Evolutionary conservation across 345 rosid genomes (phyloP).

Genomic region (Hibiscus tridactylites): DNA sequence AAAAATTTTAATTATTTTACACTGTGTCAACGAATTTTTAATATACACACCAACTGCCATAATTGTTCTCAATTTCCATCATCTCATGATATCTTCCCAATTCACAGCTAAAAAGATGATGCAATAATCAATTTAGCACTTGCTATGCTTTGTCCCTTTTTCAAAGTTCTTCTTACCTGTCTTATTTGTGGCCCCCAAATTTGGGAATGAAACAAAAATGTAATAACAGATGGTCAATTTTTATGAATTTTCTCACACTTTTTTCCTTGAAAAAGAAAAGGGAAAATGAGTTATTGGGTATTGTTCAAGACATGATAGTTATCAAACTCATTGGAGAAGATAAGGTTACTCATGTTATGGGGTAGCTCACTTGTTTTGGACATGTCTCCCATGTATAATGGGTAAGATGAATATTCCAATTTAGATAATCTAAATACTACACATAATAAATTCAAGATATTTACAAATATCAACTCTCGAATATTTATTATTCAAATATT

Average conservation of each 20-base stretch:
- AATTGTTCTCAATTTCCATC: neutral
- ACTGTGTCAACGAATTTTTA: too few species aligned
- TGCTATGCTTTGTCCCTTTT: constrained; percentile 7
- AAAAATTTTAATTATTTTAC: too few species aligned
- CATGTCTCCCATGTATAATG: neutral
- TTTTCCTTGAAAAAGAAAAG: neutral
- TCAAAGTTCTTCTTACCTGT: constrained; percentile 7
- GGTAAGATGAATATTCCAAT: too few species aligned
- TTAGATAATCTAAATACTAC: too few species aligned
- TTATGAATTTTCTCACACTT: neutral
- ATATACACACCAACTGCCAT: too few species aligned
- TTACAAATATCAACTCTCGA: neutral
- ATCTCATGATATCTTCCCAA: neutral
- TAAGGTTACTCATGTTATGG: constrained; percentile 4
- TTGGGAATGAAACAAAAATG: neutral
- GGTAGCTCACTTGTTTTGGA: neutral
- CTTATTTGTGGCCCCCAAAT: constrained; percentile 10
- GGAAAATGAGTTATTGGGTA: neutral
- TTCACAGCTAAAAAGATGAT: neutral
- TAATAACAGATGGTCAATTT: constrained; percentile 8
- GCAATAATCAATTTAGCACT: constrained; percentile 5
- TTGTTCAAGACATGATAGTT: neutral
- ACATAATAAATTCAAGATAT: too few species aligned
- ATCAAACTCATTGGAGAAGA: neutral
- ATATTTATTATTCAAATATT: too few species aligned